These are phyloP conservation scores for Euphrasia confusa DNA, from an alignment of 257 asterid species.

Conservation along the genomic window DNA sequence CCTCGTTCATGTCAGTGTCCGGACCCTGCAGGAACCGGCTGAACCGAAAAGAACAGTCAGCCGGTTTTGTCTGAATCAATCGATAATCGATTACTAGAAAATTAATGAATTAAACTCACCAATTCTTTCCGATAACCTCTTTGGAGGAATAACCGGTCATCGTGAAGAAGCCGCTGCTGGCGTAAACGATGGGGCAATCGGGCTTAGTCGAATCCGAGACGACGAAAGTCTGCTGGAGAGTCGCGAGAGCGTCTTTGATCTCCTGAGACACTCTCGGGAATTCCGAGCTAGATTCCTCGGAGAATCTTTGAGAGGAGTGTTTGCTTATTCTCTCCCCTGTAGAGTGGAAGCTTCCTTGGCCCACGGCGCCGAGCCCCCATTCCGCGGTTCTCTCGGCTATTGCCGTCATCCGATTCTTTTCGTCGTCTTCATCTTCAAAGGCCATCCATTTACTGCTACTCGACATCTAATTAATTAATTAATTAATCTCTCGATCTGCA, in stretches of 20 bases:
- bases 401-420: conserved; percentile 18
- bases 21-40: conserved; percentile 98
- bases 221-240: conserved; percentile 94
- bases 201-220: conserved; percentile 97
- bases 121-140: conserved; percentile 81
- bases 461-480: too few relatives aligned
- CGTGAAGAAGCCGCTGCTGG: conserved; percentile 86
- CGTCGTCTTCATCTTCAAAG: conserved; percentile 29
- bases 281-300: conserved; percentile 44
- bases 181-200: conserved; percentile 86
- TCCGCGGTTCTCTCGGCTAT: conserved; percentile 72
- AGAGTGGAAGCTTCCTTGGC: conserved; percentile 57
- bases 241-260: conserved; percentile 80
- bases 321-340: too few relatives aligned
- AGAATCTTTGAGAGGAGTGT: conserved; percentile 45
- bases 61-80: background rate
- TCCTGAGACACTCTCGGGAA: conserved; percentile 87
- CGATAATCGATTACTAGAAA: too few relatives aligned
- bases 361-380: conserved; percentile 80
- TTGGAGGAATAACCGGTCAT: conserved; percentile 88
- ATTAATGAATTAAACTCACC: conserved; percentile 46
- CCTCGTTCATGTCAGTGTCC: conserved; percentile 82
- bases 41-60: conserved; percentile 35
- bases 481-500: too few relatives aligned
- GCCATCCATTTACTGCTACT: conserved; percentile 63